Evolutionary conservation across 2,329 filamentous ascomycete species (phyloP), one percentile per base, ranked within the genome.

Genomic region (Hypoxylon rubiginosum): DNA sequence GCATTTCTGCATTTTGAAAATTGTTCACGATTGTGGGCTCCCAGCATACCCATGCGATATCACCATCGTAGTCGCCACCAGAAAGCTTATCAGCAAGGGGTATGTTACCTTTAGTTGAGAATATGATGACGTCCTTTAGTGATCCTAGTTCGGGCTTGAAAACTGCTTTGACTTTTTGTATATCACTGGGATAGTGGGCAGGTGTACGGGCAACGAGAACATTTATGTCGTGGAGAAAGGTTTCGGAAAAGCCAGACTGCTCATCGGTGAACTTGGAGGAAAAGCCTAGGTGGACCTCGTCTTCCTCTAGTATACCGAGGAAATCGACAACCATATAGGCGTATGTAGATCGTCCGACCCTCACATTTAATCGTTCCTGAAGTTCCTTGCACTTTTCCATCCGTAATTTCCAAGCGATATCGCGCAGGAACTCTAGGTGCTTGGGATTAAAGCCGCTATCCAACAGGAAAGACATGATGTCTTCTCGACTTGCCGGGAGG

Each of bases 1-100:
- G 86, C 5, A 84, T 77, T 0, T 83, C 80, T 0, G 88, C 86
- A 62, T 92, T 93, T 4, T 73, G 69, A 70, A 95, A 95, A n/a
- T 88, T 88, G 4, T 81, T 71, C 0, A 92, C 90, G 2, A 96
- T 84, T 0, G 80, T 77, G 0, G 82, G 80, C 28, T 94, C 91
- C 90, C 91, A 95, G 72, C 90, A 93, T 0, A 93, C 79, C 91
- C 91, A 94, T 4, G 91, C 87, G n/a, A 81, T 85, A 67, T 96
- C 92, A 0, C 92, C 92, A 69, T 95, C 92, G 67, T 94, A 95
- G 72, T 95, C 92, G 0, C 92, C 92, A 0, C 92, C 92, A 1
- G 91, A 92, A 0, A 95, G 81, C 71, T 90, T 89, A 8, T 88
- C 86, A 0, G 92, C 92, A 0, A 94, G 82, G 0, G 92, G 87